A percentile compares a stretch with the other conserved stretches of the same genome.
These are phyloP conservation scores for Leccinum arenicola DNA, from an alignment of 768 basidiomycete genomes.

Conservation along the genomic window DNA sequence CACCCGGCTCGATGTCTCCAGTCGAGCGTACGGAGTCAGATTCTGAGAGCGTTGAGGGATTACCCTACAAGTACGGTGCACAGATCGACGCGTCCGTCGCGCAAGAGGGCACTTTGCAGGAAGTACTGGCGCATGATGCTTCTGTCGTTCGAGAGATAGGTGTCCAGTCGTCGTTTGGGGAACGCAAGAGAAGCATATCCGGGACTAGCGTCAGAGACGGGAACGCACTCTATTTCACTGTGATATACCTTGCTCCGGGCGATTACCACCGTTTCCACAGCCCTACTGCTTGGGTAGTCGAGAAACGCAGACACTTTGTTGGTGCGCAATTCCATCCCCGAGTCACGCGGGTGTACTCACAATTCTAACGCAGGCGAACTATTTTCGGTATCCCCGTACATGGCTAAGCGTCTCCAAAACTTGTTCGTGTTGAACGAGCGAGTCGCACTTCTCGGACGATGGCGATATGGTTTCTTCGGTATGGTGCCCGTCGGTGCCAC, in stretches of 20 bases:
- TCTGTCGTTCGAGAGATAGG: constrained; percentile 76
- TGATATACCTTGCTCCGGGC: constrained; percentile 97
- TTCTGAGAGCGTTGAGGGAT: constrained; percentile 22
- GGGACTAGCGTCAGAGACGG: constrained; percentile 61
- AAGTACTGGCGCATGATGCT: constrained; percentile 62
- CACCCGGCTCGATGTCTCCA: constrained; percentile 41
- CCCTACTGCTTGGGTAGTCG: constrained; percentile 96
- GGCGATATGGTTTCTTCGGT: constrained; percentile 93
- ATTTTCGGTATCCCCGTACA: constrained; percentile 94
- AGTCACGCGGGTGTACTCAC: background rate
- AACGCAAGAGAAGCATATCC: constrained; percentile 36
- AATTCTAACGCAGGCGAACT: constrained; percentile 62
- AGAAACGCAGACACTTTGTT: constrained; percentile 91
- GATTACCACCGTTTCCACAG: constrained; percentile 99
- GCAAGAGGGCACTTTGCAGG: constrained; percentile 48
- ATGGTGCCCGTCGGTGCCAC: constrained; percentile 99
- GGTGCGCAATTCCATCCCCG: constrained; percentile 44
- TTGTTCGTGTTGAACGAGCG: constrained; percentile 98
- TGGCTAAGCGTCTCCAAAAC: constrained; percentile 88
- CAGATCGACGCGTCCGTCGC: constrained; percentile 76
- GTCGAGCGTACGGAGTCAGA: constrained; percentile 14
- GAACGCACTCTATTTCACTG: constrained; percentile 86
- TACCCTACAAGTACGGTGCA: constrained; percentile 58
- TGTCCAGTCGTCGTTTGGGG: constrained; percentile 38
- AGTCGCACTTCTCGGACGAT: constrained; percentile 89